Evolutionary conservation across 805 yeast species (phyloP), one percentile per base, ranked within the genome.

Genomic region (Schwanniomyces vanrijiae): DNA sequence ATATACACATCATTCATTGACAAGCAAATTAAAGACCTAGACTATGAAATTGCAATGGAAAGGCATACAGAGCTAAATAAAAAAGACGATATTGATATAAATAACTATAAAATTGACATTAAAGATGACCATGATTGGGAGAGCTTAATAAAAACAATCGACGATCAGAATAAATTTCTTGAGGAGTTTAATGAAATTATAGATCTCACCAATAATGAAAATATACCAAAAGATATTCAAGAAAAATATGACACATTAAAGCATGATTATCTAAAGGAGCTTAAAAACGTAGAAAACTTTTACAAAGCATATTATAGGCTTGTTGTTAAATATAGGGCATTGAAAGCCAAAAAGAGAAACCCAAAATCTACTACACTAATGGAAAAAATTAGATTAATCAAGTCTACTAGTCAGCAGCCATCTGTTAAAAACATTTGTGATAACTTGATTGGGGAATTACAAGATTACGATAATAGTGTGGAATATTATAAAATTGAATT

Each of bases 271-370:
- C 47, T 68, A 3, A 53, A 53, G 3, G 74, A 71, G 46, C 50
- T 68, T 22, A 53, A 51, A 21, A 60, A 54, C 19, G 58, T 62
- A 16, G 62, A 61, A 47, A 46, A 45, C 4, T 60, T 70, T 42
- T 67, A 66, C 47, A 54, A 64, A 40, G 63, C 65, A 8, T 71
- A 69, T 50, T 53, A 63, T 31, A 56, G 55, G 47, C 51, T 70
- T 14, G 59, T 63, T 24, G 43, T 58, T 29, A 66, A 66, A 46
- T 68, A 69, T 45, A 51, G 61, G 13, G 50, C 51, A 14, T 49
- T 64, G 40, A 59, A 54, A 41, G 40, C 50, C n/a, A 40, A 44
- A 18, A 47, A 39, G n/a, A 55, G 49, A 40, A 37, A 44, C 14
- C 18, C 48, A n/a, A 29, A 39, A n/a, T 39, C 42, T 3, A 31